phyloP scores from a whole-genome alignment of 108 stramenopile genomes.

The Parmales sp. region DNA sequence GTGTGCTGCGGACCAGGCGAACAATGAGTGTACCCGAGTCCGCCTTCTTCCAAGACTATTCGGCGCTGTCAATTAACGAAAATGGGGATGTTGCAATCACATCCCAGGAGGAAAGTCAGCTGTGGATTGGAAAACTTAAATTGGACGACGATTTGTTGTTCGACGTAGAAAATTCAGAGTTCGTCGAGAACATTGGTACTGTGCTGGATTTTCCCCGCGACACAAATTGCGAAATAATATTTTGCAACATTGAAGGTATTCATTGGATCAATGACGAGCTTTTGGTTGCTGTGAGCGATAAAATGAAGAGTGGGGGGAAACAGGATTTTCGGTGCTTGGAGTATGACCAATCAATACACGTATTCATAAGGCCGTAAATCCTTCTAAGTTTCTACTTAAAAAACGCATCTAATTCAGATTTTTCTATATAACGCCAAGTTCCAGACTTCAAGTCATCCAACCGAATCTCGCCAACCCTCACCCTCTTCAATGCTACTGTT shows the following conservation, averaged over 20 bases:
- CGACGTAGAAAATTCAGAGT: constrained; percentile 37
- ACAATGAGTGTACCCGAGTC: constrained; percentile 37
- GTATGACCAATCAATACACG: constrained; percentile 62
- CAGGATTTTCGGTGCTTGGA: constrained; percentile 54
- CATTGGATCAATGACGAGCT: constrained; percentile 54
- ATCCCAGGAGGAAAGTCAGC: constrained; percentile 49
- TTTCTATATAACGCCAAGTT: no score
- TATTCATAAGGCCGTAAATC: constrained; percentile 47
- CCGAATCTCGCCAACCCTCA: constrained; percentile 49
- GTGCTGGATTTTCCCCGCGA: constrained; percentile 51
- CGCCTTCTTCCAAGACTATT: constrained; percentile 56
- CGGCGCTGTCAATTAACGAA: constrained; percentile 40
- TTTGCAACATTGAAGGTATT: constrained; percentile 71
- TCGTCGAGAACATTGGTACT: constrained; percentile 20
- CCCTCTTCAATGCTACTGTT: constrained; percentile 42
- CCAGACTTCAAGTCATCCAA: constrained; percentile 42
- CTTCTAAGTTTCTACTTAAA: no score
- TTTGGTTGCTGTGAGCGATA: constrained; percentile 56
- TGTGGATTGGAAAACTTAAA: constrained; percentile 51
- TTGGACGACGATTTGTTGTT: constrained; percentile 29
- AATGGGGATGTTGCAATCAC: constrained; percentile 48
- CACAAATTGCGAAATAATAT: constrained; percentile 38
- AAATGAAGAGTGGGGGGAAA: constrained; percentile 52
- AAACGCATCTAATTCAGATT: no score
- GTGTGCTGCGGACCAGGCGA: no score